These are phyloP conservation scores for Barnettozyma sucrosica DNA, from an alignment of 805 yeast species.

Conservation along the genomic window DNA sequence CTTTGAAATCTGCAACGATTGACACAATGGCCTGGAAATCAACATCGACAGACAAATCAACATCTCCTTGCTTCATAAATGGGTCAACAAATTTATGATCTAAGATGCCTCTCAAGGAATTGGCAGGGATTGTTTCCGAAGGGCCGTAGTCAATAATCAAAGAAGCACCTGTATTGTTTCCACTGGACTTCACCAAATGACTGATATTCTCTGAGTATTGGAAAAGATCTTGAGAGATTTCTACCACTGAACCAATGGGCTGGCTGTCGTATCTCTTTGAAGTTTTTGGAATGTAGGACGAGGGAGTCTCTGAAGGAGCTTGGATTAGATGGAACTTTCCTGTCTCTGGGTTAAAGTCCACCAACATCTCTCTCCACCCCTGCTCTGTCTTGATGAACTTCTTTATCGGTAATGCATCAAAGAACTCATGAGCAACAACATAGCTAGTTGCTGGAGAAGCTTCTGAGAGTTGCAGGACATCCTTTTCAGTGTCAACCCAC, in stretches of 20 bases:
- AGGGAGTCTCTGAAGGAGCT: slow-evolving; percentile 55
- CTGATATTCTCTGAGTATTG: slow-evolving; percentile 50
- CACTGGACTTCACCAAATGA: slow-evolving; percentile 31
- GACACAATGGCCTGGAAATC: slow-evolving; percentile 59
- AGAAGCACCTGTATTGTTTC: slow-evolving; percentile 50
- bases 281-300: slow-evolving; percentile 50
- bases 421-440: slow-evolving; percentile 79
- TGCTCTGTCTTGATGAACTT: slow-evolving; percentile 53
- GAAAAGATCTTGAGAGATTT: slow-evolving; percentile 71
- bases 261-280: slow-evolving; percentile 46
- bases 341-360: slow-evolving; percentile 39
- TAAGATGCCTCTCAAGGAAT: slow-evolving; percentile 67
- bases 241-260: slow-evolving; percentile 54
- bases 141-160: slow-evolving; percentile 78
- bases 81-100: slow-evolving; percentile 73
- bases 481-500: slow-evolving; percentile 60
- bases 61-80: slow-evolving; percentile 68
- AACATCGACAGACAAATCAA: slow-evolving; percentile 79
- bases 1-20: slow-evolving; percentile 19
- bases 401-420: slow-evolving; percentile 79
- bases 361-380: slow-evolving; percentile 78
- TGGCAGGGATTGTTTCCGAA: slow-evolving; percentile 53
- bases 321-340: slow-evolving; percentile 48
- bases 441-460: slow-evolving; percentile 41
- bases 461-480: slow-evolving; percentile 25